Base-by-base conservation (phyloP, 2,329 filamentous ascomycete genomes). In the Parafenestella ontariensis region DNA sequence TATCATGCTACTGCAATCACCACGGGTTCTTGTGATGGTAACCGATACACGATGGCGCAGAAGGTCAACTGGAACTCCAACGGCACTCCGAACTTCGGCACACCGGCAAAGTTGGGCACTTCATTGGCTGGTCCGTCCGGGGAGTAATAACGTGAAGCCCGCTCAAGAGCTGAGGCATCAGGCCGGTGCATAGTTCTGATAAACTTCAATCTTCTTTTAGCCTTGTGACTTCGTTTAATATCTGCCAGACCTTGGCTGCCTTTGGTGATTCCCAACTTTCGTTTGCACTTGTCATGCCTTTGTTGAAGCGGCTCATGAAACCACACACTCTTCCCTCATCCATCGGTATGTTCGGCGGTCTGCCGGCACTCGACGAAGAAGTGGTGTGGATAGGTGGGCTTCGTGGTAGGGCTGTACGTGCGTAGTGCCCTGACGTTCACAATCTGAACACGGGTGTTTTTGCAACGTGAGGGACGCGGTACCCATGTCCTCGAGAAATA, bases 1-100 rank as follows among this genome's bases (percentile, higher is more conserved):
- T 86, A 83, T 67, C 83, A 86, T 58, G 83, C 83, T 0, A 85
- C 83, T 0, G 71, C 76, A 1, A 81, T 78, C 53, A 72, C 75
- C 10, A 71, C 69, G 0, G 83, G 84, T 0, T 77, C 79, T 1
- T 87, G 84, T 50, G 82, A 85, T 53, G 77, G 80, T 1, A 81
- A 76, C 4, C 70, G 84, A 34, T 85, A 85, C 56, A 82, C 84
- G 1, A 82, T 82, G 73, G 81, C 80, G 0, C 79, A 85, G 65
- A 77, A 77, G 21, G 64, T 86, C 23, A 80, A 79, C 20, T 81
- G 78, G 59, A 81, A 83, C 40, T 70, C 76, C 0, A 78, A 85
- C 55, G 83, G 83, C 0, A 77, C 77, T 1, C 84, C 82, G 2
- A 79, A 83, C 63, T 85, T 85, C 69, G 83, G 82, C 3, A 39